A percentile compares a stretch with the other conserved stretches of the same genome.
phyloP scores from a whole-genome alignment of 331 rosid species.

The Quercus lobata region DNA sequence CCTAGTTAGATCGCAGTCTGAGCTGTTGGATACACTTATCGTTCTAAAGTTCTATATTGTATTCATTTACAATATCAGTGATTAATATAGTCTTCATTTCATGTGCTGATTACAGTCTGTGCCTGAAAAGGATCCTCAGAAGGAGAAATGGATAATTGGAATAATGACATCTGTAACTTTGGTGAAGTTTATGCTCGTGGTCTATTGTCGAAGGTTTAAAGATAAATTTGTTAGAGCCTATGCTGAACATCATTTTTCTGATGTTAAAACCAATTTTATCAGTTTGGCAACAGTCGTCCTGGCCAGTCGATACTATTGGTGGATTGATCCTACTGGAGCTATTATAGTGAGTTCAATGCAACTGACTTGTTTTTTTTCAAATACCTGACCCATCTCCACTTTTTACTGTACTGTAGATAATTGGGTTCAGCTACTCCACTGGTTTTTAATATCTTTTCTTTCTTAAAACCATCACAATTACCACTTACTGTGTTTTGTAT shows the following conservation, averaged over 20 bases:
- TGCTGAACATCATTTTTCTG: conserved; percentile 70
- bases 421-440: too few species aligned
- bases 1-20: too few species aligned
- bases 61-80: background rate
- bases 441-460: too few species aligned
- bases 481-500: too few species aligned
- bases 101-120: conserved; percentile 23
- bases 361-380: background rate
- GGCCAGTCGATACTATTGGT: conserved; percentile 57
- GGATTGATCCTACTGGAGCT: conserved; percentile 84
- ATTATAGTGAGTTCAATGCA: conserved; percentile 47
- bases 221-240: conserved; percentile 66
- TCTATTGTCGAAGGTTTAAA: conserved; percentile 57
- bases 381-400: too few species aligned
- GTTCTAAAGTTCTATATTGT: too few species aligned
- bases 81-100: background rate
- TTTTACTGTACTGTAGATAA: too few species aligned
- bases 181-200: conserved; percentile 63
- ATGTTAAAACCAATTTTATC: conserved; percentile 61
- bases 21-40: too few species aligned
- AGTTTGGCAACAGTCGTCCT: conserved; percentile 70
- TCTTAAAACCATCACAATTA: too few species aligned
- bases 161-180: conserved; percentile 61
- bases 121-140: conserved; percentile 19
- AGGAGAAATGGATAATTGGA: conserved; percentile 58